A percentile compares a stretch with the other conserved stretches of the same genome.
Conservation (phyloP, 331 rosid genomes). For the Malus hybrid region DNA sequence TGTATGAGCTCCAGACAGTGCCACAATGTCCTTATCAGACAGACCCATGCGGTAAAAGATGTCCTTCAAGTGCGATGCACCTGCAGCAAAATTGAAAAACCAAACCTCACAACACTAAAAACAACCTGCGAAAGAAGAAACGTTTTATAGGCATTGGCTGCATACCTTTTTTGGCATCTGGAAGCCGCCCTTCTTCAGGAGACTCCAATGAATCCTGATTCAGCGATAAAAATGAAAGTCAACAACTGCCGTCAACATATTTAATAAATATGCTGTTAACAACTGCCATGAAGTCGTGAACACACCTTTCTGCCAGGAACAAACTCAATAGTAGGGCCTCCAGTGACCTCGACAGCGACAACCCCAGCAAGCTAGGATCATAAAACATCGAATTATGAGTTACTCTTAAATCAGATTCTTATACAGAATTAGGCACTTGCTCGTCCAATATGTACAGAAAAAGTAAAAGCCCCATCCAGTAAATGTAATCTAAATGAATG, state of each 20-base stretch:
- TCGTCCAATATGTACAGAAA: background rate
- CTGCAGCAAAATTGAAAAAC: constrained; percentile 24
- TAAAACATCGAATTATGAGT: background rate
- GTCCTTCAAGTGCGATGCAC: constrained; percentile 65
- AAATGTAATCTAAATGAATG: background rate
- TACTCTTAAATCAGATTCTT: background rate
- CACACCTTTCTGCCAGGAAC: constrained; percentile 79
- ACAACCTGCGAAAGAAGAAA: too few species aligned
- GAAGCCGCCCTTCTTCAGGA: constrained; percentile 85
- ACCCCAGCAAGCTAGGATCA: constrained; percentile 77
- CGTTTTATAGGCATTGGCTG: background rate
- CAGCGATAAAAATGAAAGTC: background rate
- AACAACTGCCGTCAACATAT: background rate
- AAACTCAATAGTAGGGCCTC: constrained; percentile 83
- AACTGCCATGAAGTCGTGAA: background rate
- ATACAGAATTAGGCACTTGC: background rate
- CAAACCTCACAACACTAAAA: background rate
- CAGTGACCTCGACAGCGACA: constrained; percentile 90
- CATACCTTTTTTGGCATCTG: constrained; percentile 76
- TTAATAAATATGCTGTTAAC: background rate
- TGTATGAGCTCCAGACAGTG: constrained; percentile 84
- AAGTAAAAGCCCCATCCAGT: background rate
- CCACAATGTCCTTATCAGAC: constrained; percentile 78
- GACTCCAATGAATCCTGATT: constrained; percentile 54
- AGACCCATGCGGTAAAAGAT: constrained; percentile 74